Base-by-base conservation (phyloP, 345 rosid genomes). In the Reutealis trisperma region DNA sequence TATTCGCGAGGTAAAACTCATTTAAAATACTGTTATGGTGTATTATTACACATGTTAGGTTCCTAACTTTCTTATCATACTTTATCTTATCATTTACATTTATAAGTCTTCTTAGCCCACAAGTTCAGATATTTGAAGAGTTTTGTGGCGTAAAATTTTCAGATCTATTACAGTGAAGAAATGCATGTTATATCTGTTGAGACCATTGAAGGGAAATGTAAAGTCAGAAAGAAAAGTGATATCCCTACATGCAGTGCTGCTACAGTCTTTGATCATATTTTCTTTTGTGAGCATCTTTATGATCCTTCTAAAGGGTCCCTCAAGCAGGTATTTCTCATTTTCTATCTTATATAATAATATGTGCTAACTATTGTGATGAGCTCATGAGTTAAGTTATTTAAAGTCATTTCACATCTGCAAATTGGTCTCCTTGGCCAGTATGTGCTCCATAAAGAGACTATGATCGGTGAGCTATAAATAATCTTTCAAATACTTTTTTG, bases 141-240 rank as follows among this genome's bases (percentile, higher is more conserved):
- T 55, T 12, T 24, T 51, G 24, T 32, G 51, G 37, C 66, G 60
- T 67, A 19, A 66, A 63, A 67, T 45, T 80, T 84, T 82, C 89
- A 95, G 99, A 79, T 93, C 32, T 95, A 88, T 70, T 95, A 87
- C 84, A 93, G 92, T 72, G 90, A 93, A 58, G 88, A 88, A 73
- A 85, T 79, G 59, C 42, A 32, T 30, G 32, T 67, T 52, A 34
- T 95, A 67, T 73, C 80, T 42, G 82, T 86, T 41, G 87, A 59
- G 72, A 75, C 73, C 59, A 70, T 95, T 67, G 83, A 87, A 83
- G 97, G 99, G 52, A 95, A 90, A 80, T 95, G 98, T 82, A 93
- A 93, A 82, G 93, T 93, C 64, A 89, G 90, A 83, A 93, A 83
- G 90, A 94, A 88, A 79, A 79, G 13, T 70, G 92, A 93, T 75